phyloP scores from a whole-genome alignment of 2,329 filamentous ascomycete species.

The Botrytis galanthina region DNA sequence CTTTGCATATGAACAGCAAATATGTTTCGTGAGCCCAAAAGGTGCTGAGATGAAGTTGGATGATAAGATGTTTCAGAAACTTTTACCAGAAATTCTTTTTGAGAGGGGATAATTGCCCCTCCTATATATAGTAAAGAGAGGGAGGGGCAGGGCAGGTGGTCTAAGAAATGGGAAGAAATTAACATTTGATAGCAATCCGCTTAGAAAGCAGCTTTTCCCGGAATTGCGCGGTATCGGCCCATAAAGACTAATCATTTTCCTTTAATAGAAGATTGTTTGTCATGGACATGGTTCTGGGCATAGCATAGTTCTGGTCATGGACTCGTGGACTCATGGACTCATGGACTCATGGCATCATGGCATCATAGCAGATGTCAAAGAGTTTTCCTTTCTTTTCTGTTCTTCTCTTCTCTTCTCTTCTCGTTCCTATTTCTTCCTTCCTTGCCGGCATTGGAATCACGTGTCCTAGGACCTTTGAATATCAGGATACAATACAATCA shows the following conservation, averaged over 20 bases:
- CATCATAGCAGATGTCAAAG: not conserved
- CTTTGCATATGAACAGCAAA: constrained; percentile 30
- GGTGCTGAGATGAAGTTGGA: not conserved
- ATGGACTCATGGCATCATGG: too few relatives aligned
- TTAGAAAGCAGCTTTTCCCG: not conserved
- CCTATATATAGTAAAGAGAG: constrained; percentile 1
- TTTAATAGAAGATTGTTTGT: not conserved
- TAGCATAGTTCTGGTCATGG: not conserved
- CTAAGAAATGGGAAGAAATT: not conserved
- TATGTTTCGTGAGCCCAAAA: not conserved
- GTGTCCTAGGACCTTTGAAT: not conserved
- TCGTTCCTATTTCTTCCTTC: not conserved
- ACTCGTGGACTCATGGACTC: too few relatives aligned
- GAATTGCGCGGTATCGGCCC: not conserved
- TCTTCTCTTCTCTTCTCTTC: not conserved
- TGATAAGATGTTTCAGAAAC: not conserved
- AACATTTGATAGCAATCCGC: not conserved
- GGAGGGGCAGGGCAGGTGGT: not conserved
- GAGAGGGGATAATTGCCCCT: not conserved
- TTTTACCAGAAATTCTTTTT: not conserved
- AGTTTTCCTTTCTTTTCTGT: not conserved
- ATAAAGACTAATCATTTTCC: not conserved
- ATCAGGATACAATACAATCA: not conserved
- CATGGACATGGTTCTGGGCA: not conserved
- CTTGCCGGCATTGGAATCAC: too few relatives aligned